Evolutionary conservation across 371 early-diverging fungal species (phyloP).

Genomic region (Zopfochytrium polystomum): DNA sequence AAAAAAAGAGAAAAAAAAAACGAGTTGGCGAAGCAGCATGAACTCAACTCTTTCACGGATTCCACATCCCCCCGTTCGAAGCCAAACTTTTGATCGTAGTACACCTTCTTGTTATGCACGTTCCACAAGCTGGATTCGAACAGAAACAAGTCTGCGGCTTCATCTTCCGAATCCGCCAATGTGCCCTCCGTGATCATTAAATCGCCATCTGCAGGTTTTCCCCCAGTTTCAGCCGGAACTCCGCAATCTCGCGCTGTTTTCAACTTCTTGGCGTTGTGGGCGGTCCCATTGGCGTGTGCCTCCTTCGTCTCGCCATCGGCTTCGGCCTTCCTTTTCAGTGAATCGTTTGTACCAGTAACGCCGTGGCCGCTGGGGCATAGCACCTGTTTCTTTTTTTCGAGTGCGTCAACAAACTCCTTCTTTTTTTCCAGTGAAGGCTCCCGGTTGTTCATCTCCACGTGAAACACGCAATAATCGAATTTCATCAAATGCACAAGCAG

Average conservation of each 20-base stretch:
- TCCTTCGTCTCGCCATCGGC: constrained; percentile 6
- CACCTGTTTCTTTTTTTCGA: no score
- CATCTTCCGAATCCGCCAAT: constrained; percentile 4
- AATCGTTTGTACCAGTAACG: constrained; percentile 34
- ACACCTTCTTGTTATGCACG: constrained; percentile 17
- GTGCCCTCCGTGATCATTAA: background rate
- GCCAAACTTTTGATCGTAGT: constrained; percentile 82
- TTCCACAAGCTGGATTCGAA: constrained; percentile 51
- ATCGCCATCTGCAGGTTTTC: background rate
- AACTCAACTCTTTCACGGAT: constrained; percentile 46
- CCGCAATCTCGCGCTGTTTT: background rate
- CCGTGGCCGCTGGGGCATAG: constrained; percentile 26
- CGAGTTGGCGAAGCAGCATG: background rate
- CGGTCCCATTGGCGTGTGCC: constrained; percentile 14
- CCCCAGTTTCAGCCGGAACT: background rate
- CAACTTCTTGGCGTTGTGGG: constrained; percentile 12
- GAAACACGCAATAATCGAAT: constrained; percentile 83
- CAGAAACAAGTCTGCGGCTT: background rate
- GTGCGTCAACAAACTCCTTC: constrained; percentile 1
- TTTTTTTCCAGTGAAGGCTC: constrained; percentile 30
- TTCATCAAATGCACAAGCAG: constrained; percentile 78
- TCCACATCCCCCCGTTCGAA: constrained; percentile 64
- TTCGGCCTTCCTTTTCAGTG: background rate
- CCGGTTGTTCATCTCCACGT: constrained; percentile 66
- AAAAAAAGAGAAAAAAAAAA: background rate